Conservation (phyloP, 495 filamentous ascomycete genomes). For the Neurospora cerealis region DNA sequence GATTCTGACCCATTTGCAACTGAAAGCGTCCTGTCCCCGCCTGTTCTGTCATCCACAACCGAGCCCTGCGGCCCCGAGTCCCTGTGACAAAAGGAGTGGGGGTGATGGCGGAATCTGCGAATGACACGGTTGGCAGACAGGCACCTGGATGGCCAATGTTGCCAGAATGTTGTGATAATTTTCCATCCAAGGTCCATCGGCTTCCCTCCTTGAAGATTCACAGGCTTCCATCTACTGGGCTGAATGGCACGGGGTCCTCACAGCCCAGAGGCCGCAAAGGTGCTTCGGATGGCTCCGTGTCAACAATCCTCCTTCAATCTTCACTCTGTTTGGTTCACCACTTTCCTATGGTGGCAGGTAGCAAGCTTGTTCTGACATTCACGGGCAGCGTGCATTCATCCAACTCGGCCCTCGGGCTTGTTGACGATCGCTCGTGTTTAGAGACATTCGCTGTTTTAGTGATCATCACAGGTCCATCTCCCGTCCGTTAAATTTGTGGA, state of each 20-base stretch:
- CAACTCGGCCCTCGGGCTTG: not conserved
- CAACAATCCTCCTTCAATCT: not conserved
- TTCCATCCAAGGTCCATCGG: not conserved
- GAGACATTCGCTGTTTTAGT: not conserved
- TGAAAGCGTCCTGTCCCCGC: not conserved
- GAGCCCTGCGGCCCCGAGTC: not conserved
- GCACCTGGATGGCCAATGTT: conserved; percentile 8
- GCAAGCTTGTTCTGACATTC: not conserved
- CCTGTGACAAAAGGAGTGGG: conserved; percentile 13
- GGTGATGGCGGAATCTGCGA: conserved; percentile 11
- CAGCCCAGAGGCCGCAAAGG: not conserved
- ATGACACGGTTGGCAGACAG: not conserved
- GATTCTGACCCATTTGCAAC: not conserved
- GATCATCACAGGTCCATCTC: not conserved
- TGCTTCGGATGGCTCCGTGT: not conserved
- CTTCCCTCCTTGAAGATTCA: not conserved
- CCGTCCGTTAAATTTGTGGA: not conserved
- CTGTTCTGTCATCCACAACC: not conserved
- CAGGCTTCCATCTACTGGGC: not conserved
- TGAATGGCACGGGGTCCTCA: not conserved
- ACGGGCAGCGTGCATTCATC: not conserved
- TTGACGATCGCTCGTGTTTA: not conserved
- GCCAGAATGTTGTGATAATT: conserved; percentile 28
- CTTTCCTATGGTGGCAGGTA: not conserved
- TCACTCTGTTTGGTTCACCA: not conserved